A percentile compares a stretch with the other conserved stretches of the same genome.
These are phyloP conservation scores for Adansonia madagascariensis DNA, from an alignment of 441 rosid species.

Conservation along the genomic window DNA sequence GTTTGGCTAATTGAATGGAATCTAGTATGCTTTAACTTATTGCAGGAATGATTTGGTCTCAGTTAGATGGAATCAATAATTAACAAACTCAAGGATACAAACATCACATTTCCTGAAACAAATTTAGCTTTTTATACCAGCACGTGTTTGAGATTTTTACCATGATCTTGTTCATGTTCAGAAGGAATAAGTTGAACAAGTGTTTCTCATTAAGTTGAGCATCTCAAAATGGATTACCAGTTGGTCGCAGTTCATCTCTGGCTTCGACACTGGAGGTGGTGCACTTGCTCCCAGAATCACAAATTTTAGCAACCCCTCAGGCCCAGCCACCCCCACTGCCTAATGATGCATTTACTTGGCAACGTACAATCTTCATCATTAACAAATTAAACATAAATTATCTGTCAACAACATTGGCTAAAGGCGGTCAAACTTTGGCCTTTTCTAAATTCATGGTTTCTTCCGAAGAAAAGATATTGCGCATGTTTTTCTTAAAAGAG, in stretches of 20 bases:
- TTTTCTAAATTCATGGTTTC: neutral
- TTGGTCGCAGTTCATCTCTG: neutral
- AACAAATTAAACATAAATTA: neutral
- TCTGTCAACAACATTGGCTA: neutral
- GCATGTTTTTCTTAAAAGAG: neutral
- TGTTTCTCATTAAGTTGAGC: neutral
- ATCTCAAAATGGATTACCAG: neutral
- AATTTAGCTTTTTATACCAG: too few species aligned
- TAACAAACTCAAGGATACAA: neutral
- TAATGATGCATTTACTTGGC: neutral
- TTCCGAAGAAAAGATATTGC: neutral
- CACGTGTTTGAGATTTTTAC: too few species aligned
- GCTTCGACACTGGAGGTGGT: neutral
- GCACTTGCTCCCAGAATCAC: neutral
- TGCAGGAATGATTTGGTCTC: neutral
- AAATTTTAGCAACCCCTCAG: neutral
- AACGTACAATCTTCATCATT: neutral
- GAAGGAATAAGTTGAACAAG: neutral
- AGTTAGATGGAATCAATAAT: neutral
- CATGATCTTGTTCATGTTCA: neutral
- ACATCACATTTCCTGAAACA: too few species aligned
- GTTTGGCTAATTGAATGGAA: neutral
- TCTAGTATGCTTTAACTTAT: neutral
- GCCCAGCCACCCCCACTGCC: neutral
- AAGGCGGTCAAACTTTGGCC: neutral